Evolutionary conservation across 2,329 filamentous ascomycete genomes (phyloP).

Genomic region (Fusarium sp.): DNA sequence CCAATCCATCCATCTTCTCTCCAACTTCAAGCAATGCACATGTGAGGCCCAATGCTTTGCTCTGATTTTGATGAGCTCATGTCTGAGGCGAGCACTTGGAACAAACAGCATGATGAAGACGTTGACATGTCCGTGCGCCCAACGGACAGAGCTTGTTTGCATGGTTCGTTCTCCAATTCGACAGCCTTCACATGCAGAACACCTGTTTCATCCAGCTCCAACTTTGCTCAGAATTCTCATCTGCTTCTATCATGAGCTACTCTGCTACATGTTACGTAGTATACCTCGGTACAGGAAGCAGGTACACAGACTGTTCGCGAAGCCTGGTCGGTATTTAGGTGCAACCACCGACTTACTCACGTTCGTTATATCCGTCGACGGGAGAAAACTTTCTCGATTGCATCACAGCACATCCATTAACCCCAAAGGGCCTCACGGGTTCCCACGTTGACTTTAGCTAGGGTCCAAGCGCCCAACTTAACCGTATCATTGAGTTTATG

Average conservation of each 20-base stretch:
- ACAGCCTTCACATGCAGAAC: background rate
- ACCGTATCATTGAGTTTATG: background rate
- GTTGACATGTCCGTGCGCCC: background rate
- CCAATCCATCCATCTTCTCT: background rate
- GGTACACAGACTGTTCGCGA: background rate
- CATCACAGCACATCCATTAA: background rate
- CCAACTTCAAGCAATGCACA: background rate
- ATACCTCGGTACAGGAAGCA: background rate
- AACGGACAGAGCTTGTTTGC: background rate
- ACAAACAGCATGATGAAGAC: conserved; percentile 4
- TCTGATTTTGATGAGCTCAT: background rate
- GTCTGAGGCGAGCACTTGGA: conserved; percentile 2
- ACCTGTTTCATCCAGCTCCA: background rate
- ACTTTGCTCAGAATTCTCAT: background rate
- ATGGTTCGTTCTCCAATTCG: background rate
- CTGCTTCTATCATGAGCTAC: background rate
- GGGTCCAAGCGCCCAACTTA: background rate
- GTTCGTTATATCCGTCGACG: background rate
- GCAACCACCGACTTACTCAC: background rate
- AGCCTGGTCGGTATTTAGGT: background rate
- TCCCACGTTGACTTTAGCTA: background rate
- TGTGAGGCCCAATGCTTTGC: background rate
- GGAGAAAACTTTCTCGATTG: background rate
- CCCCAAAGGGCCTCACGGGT: background rate
- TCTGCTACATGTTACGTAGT: background rate